phyloP scores from a whole-genome alignment of 2,329 filamentous ascomycete genomes.

The Akanthomyces lecanii region DNA sequence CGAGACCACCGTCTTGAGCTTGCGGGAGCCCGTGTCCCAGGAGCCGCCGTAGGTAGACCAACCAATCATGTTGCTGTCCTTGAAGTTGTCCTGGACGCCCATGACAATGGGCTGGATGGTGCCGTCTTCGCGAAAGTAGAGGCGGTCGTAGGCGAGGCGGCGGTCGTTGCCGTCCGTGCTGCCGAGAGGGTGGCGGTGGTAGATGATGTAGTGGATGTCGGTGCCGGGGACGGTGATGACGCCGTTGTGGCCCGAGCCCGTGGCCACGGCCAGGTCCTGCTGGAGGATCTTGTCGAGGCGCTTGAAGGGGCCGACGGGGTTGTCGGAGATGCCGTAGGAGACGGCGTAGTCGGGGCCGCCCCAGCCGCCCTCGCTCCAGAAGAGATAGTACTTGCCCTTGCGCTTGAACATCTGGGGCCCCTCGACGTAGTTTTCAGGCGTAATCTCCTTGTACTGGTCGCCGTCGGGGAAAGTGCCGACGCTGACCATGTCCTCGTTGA shows the following conservation, averaged over 20 bases:
- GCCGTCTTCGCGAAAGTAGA: slow-evolving; percentile 42
- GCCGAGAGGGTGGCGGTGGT: slow-evolving; percentile 41
- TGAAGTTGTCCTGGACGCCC: slow-evolving; percentile 41
- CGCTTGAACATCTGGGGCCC: slow-evolving; percentile 42
- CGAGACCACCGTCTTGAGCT: slow-evolving; percentile 22
- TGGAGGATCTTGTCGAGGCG: slow-evolving; percentile 37
- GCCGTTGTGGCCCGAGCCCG: slow-evolving; percentile 42
- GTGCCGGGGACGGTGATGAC: slow-evolving; percentile 41
- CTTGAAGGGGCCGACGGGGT: slow-evolving; percentile 38
- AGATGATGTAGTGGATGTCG: slow-evolving; percentile 45
- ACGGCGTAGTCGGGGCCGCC: slow-evolving; percentile 43
- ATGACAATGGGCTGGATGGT: slow-evolving; percentile 41
- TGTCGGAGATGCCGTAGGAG: slow-evolving; percentile 40
- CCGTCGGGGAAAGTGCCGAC: slow-evolving; percentile 39
- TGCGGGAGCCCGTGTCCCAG: slow-evolving; percentile 19
- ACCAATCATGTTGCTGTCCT: slow-evolving; percentile 34
- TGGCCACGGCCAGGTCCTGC: slow-evolving; percentile 38
- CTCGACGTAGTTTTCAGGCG: slow-evolving; percentile 36
- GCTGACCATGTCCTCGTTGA: slow-evolving; percentile 39
- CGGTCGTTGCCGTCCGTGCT: slow-evolving; percentile 44
- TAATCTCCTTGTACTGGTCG: slow-evolving; percentile 40
- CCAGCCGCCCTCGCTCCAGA: slow-evolving; percentile 47
- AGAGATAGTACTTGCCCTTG: slow-evolving; percentile 42
- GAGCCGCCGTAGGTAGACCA: slow-evolving; percentile 30
- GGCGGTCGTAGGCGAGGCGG: slow-evolving; percentile 43